A percentile compares a stretch with the other conserved stretches of the same genome.
These are phyloP conservation scores for Nigrograna mackinnonii DNA, from an alignment of 2,329 filamentous ascomycete species.

Conservation along the genomic window DNA sequence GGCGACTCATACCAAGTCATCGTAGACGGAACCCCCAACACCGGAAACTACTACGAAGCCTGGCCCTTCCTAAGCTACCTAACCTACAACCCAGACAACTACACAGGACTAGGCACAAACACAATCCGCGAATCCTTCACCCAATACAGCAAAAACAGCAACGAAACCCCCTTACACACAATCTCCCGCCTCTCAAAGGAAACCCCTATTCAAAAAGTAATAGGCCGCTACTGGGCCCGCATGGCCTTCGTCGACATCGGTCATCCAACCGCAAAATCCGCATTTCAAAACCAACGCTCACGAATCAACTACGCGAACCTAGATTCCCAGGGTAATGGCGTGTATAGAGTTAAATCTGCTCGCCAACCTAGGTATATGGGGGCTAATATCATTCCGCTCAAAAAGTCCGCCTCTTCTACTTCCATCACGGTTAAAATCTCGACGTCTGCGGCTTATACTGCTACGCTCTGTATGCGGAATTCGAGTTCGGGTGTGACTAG, in stretches of 20 bases:
- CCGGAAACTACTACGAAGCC: conserved; percentile 48
- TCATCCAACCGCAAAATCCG: conserved; percentile 44
- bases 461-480: conserved; percentile 12
- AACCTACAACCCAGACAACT: conserved; percentile 16
- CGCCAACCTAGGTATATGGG: conserved; percentile 54
- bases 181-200: conserved; percentile 45
- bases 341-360: conserved; percentile 47
- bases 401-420: conserved; percentile 30
- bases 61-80: not conserved
- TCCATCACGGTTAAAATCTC: conserved; percentile 9
- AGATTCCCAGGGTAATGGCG: conserved; percentile 20
- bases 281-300: conserved; percentile 41
- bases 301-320: not conserved
- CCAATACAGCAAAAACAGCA: conserved; percentile 48
- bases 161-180: conserved; percentile 56
- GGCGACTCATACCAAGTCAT: conserved; percentile 53
- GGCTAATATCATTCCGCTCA: conserved; percentile 53
- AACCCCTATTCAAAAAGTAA: conserved; percentile 42
- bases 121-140: conserved; percentile 32
- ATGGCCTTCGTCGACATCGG: conserved; percentile 59
- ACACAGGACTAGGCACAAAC: conserved; percentile 21
- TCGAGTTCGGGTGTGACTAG: conserved; percentile 4
- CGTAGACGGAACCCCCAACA: conserved; percentile 47
- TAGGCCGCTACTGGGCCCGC: conserved; percentile 56
- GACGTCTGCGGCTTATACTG: conserved; percentile 7